Base-by-base conservation (phyloP, 805 yeast genomes). In the Wickerhamiella galacta region DNA sequence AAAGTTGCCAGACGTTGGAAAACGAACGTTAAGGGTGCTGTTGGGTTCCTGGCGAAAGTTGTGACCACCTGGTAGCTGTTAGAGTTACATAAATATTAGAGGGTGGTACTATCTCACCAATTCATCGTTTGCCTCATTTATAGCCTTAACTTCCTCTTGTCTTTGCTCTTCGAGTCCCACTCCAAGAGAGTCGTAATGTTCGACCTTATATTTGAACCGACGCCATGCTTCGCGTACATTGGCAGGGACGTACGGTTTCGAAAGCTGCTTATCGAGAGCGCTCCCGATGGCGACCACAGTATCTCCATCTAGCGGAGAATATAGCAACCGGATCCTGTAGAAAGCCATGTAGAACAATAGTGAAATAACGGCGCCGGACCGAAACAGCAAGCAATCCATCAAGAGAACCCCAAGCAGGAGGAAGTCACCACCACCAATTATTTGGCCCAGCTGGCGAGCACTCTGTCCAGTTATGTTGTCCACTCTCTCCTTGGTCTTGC, bases 321-420 rank as follows among this genome's bases (percentile, higher is more conserved):
- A 73, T 49, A 79, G 87, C 45, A 64, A 73, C 52, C 92, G 70
- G 35, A 77, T 51, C 53, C 80, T 74, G 54, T 78, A 63, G 58
- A 83, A 81, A 12, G 70, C 36, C 2, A 64, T 49, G 16, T 66
- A 45, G 16, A 75, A 59, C 2, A 72, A 58, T 28, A 60, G 28
- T 6, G 58, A 42, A 25, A 71, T 42, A 61, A 79, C 68, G n/a
- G 85, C 76, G 40, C 74, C 72, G 36, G 58, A 61, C 46, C 72
- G 64, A 53, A 72, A 69, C 15, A 73, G 45, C 16, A 79, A 19
- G 12, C 74, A 63, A 43, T 76, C 67, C 16, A 53, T 30, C 4
- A 53, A 16, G 22, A 60, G 38, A 31, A 73, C 46, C 31, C 73
- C 34, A 20, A 63, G 53, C 17, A 62, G 47, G 29, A 58, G 37